phyloP scores from a whole-genome alignment of 2,329 filamentous ascomycete genomes.

The Chlorencoelia australis region DNA sequence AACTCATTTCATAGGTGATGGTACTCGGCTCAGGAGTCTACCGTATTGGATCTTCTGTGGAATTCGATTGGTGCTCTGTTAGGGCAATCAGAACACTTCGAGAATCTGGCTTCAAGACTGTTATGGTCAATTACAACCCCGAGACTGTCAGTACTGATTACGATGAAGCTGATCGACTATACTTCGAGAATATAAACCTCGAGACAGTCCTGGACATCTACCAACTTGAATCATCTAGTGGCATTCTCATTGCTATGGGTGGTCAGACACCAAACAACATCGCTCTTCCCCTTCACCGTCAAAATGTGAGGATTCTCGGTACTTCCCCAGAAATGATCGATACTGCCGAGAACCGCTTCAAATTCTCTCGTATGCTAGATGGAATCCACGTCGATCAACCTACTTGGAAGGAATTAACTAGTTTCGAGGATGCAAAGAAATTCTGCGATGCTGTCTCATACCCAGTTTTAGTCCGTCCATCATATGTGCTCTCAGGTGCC shows the following conservation, averaged over 20 bases:
- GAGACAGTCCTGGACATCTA: conserved; percentile 93
- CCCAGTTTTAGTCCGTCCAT: conserved; percentile 88
- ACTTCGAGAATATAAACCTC: conserved; percentile 91
- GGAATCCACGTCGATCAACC: conserved; percentile 92
- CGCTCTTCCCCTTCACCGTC: conserved; percentile 74
- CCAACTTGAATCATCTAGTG: conserved; percentile 69
- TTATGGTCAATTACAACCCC: conserved; percentile 93
- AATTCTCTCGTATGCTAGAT: conserved; percentile 97
- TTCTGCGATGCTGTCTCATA: conserved; percentile 89
- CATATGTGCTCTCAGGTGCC: conserved; percentile 91
- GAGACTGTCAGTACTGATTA: conserved; percentile 88
- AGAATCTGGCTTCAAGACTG: conserved; percentile 76
- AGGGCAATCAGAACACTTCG: conserved; percentile 85
- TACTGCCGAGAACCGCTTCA: conserved; percentile 92
- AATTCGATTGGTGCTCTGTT: conserved; percentile 99
- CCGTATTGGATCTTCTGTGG: conserved; percentile 92
- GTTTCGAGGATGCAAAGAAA: conserved; percentile 75
- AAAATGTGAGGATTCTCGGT: conserved; percentile 85
- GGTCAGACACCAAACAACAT: conserved; percentile 98
- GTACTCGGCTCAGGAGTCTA: conserved; percentile 93
- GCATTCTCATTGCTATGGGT: conserved; percentile 91
- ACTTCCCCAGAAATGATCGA: conserved; percentile 99
- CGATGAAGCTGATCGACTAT: conserved; percentile 86
- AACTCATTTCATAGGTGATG: conserved; percentile 47
- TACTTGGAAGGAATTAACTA: conserved; percentile 95